phyloP scores from a whole-genome alignment of 2,329 filamentous ascomycete species.

The Cercospora sp. region DNA sequence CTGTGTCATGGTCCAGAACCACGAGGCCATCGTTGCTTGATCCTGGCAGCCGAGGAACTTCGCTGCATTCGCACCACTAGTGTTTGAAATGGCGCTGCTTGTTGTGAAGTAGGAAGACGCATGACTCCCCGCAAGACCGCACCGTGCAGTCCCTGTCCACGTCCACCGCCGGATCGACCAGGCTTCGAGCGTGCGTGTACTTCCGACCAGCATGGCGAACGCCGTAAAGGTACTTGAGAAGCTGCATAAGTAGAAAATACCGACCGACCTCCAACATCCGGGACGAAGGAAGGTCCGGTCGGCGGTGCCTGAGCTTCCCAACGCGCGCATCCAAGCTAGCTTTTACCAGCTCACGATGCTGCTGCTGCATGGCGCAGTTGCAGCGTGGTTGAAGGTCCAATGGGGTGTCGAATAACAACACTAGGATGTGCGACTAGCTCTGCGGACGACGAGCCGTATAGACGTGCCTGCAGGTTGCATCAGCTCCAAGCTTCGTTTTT shows the following conservation, averaged over 20 bases:
- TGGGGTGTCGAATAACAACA: neutral
- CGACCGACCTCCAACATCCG: neutral
- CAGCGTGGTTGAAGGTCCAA: neutral
- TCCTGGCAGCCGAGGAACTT: neutral
- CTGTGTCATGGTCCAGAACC: neutral
- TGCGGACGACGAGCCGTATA: constrained; percentile 50
- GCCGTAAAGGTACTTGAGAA: neutral
- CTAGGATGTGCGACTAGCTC: constrained; percentile 16
- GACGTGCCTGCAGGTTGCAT: constrained; percentile 43
- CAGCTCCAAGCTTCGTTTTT: constrained; percentile 10
- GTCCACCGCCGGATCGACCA: neutral
- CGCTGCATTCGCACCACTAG: neutral
- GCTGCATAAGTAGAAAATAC: neutral
- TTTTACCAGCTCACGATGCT: neutral
- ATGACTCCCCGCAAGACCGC: neutral
- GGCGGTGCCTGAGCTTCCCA: neutral
- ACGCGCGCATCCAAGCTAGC: neutral
- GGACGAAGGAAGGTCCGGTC: neutral
- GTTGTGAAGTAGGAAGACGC: neutral
- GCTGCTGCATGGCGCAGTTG: neutral
- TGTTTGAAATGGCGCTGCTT: neutral
- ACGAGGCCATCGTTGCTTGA: neutral
- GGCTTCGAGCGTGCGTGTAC: neutral
- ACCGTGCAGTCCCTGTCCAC: neutral
- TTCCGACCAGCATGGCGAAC: neutral